A percentile compares a stretch with the other conserved stretches of the same genome.
Evolutionary conservation across 179 eudicot genomes (phyloP).

Genomic region (Nepenthes alata): DNA sequence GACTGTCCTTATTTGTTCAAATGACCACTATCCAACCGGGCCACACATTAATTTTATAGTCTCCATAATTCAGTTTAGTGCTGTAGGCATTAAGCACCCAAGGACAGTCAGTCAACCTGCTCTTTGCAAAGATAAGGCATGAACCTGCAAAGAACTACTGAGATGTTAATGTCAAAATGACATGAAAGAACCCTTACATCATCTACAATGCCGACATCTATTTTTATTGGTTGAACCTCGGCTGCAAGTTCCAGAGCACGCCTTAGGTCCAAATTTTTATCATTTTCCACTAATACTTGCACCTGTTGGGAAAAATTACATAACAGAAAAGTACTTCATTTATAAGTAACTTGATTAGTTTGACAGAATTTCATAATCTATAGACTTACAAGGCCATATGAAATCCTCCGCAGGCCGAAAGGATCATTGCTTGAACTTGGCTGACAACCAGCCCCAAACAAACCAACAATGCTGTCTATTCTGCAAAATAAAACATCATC

Average conservation of each 20-base stretch:
- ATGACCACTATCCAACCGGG: neutral
- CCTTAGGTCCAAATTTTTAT: slow-evolving; percentile 61
- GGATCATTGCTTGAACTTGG: slow-evolving; percentile 88
- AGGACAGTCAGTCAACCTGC: no score
- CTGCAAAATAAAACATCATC: slow-evolving; percentile 28
- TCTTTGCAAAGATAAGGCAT: no score
- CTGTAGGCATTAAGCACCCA: no score
- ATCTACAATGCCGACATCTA: slow-evolving; percentile 47
- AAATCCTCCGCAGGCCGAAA: slow-evolving; percentile 84
- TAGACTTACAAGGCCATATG: slow-evolving; percentile 84
- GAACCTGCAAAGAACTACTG: no score
- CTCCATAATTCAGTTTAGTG: no score
- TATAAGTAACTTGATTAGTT: slow-evolving; percentile 3
- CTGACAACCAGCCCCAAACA: slow-evolving; percentile 96
- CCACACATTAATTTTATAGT: neutral
- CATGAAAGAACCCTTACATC: slow-evolving; percentile 38
- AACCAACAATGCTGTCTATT: slow-evolving; percentile 93
- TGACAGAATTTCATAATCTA: neutral
- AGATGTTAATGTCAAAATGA: neutral
- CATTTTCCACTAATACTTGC: slow-evolving; percentile 78
- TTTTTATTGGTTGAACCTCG: slow-evolving; percentile 63
- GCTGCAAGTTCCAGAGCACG: slow-evolving; percentile 76
- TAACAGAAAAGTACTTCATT: slow-evolving; percentile 2
- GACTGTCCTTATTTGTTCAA: neutral
- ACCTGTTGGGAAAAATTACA: slow-evolving; percentile 34